Evolutionary conservation across 2,329 filamentous ascomycete species (phyloP), one percentile per base, ranked within the genome.

Genomic region (Talaromyces sp.): DNA sequence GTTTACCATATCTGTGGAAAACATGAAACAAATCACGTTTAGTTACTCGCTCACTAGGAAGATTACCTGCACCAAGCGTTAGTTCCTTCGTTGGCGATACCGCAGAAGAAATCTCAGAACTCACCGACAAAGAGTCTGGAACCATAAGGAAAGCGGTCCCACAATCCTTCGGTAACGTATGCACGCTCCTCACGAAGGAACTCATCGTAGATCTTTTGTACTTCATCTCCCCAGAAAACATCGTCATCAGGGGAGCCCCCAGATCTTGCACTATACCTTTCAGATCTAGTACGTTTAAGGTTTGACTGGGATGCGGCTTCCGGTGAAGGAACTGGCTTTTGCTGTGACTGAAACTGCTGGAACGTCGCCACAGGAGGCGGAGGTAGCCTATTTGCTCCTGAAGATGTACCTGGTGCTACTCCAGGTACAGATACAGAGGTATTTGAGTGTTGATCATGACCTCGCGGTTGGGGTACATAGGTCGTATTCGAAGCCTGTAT

Each of bases 21-120:
- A 93, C 83, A 72, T 96, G 89, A 77, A 96, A 98, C 8, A 98
- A 87, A 76, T 98, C 93, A 67, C 90, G 86, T 77, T 98, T 98
- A 6, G 91, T 95, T 14, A 96, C 93, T 72, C 93, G 88, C 74
- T 98, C 93, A 60, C 90, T 93, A 1, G 92, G 93, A 11, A 99
- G 83, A 73, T 98, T 99, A 61, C 93, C 92, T 91, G 72, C 7
- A 25, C 46, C 28, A 33, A 35, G 28, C 28, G 39, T 59, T n/a
- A 48, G 16, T 33, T 25, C 11, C 6, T 23, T 28, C 14, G 35
- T 5, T 14, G 23, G 50, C 31, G 6, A 35, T 14, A 42, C 11
- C 25, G 21, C 16, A 46, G 12, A 44, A 23, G 44, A 7, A 23
- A 40, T 60, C 18, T 28, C 39, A 33, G 64, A 61, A 75, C 78